Evolutionary conservation across 768 basidiomycete genomes (phyloP).

Genomic region (Psilocybe tampanensis): DNA sequence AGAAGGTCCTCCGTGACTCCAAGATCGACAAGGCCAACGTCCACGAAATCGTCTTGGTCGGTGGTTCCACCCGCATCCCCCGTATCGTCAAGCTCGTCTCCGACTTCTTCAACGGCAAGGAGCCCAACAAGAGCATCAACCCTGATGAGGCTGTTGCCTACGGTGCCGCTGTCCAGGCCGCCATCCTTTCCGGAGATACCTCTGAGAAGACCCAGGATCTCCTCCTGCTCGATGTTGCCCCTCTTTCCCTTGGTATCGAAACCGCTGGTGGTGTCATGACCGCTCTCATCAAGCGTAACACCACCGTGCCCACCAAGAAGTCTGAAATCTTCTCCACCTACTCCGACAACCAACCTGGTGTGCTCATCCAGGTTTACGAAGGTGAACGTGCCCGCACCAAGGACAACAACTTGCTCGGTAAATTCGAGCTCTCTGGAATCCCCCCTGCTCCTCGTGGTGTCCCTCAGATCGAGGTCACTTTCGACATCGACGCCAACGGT

Average conservation of each 20-base stretch:
- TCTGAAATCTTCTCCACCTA: conserved; percentile 98
- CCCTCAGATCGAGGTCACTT: conserved; percentile 96
- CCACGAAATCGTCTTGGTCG: conserved; percentile 96
- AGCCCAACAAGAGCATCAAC: conserved; percentile 99
- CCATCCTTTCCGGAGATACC: conserved; percentile 96
- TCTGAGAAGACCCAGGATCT: conserved; percentile 98
- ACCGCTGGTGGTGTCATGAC: conserved; percentile 99
- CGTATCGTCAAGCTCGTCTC: conserved; percentile 97
- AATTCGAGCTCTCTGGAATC: conserved; percentile 97
- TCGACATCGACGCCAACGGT: conserved; percentile 97
- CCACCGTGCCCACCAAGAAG: conserved; percentile 98
- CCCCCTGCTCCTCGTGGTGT: conserved; percentile 97
- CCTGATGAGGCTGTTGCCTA: conserved; percentile 99
- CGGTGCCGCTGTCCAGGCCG: conserved; percentile 98
- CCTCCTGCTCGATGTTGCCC: conserved; percentile 92
- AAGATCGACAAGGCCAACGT: conserved; percentile 97
- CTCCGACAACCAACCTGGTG: conserved; percentile 98
- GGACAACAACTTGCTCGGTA: conserved; percentile 98
- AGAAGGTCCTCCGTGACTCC: conserved; percentile 96
- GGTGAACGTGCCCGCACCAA: conserved; percentile 98
- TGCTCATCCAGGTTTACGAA: conserved; percentile 97
- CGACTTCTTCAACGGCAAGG: conserved; percentile 98
- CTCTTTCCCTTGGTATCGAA: conserved; percentile 92
- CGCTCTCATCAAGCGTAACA: conserved; percentile 97
- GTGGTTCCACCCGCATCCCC: conserved; percentile 98